Percentiles rank a stretch among this genome's conserved stretches.
Evolutionary conservation across 2,329 filamentous ascomycete genomes (phyloP).

Genomic region (Pseudopyricularia cyperi): DNA sequence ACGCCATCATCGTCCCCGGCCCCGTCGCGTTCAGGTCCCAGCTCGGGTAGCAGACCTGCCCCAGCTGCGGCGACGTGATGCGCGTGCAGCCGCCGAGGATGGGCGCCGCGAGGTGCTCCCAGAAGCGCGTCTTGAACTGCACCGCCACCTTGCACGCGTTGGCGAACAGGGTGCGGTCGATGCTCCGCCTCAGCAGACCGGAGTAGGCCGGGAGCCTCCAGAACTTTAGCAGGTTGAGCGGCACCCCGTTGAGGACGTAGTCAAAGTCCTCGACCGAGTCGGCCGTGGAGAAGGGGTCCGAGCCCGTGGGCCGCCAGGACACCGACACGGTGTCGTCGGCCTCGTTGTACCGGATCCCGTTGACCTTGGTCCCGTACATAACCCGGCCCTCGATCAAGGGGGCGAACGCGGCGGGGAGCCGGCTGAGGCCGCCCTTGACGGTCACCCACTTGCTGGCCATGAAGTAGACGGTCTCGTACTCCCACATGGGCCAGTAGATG

Average conservation of each 20-base stretch:
- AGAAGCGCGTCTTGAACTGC: conserved; percentile 53
- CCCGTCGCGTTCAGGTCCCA: conserved; percentile 52
- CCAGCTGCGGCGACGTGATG: conserved; percentile 47
- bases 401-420: conserved; percentile 20
- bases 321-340: conserved; percentile 38
- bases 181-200: conserved; percentile 30
- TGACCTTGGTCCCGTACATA: conserved; percentile 11
- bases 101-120: conserved; percentile 35
- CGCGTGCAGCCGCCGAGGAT: conserved; percentile 51
- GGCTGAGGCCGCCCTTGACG: conserved; percentile 20
- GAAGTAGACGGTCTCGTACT: conserved; percentile 15
- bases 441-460: conserved; percentile 13
- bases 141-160: conserved; percentile 47
- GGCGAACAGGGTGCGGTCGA: conserved; percentile 28
- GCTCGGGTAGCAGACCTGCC: conserved; percentile 51
- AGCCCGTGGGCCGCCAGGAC: conserved; percentile 34
- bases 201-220: conserved; percentile 37
- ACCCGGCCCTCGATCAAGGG: conserved; percentile 16
- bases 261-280: conserved; percentile 29
- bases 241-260: conserved; percentile 50
- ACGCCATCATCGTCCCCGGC: conserved; percentile 48
- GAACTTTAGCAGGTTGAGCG: conserved; percentile 49
- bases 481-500: conserved; percentile 14
- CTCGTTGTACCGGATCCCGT: conserved; percentile 9
- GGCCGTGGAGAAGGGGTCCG: conserved; percentile 22